Base-by-base conservation (phyloP, 129 eudicot genomes). In the Glebionis coronaria region DNA sequence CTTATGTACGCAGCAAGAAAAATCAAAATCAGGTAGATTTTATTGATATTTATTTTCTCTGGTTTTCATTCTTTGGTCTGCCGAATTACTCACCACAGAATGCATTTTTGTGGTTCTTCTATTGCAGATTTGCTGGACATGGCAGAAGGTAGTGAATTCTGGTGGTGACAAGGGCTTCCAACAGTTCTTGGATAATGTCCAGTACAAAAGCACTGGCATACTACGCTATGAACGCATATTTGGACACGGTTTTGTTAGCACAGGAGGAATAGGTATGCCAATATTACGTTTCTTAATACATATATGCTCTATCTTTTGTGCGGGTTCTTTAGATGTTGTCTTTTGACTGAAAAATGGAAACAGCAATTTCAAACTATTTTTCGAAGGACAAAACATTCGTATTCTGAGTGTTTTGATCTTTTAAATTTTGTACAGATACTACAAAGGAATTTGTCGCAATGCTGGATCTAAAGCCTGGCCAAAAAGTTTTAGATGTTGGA, bases 401-500 rank as follows among this genome's bases (percentile, higher is more conserved):
- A 35, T 49, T 49, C 54, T 49, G 18, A 49, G 14, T 14, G 1
- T 57, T 4, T 11, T 57, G 18, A 23, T 56, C 14, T 12, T 23
- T 56, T n/a, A 7, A 58, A 28, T 58, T 13, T 13, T 58, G 44
- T 13, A 58, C 95, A 94, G 99, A 94, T 9, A 94, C 99, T 40
- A 94, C 99, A 25, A 84, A 79, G 69, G 99, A 94, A 73, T 94
- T 94, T 83, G 97, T 89, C 25, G 84, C 72, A 49, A 77, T 67
- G 71, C 75, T 94, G 80, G 95, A 90, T 78, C 92, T 94, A 60
- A 75, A 89, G 82, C 90, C 95, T 4, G 97, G 99, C n/a, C 94
- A 90, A 79, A 94, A 87, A 67, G 99, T 94, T 46, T 77, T 94
- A 20, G 99, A 94, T 69, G 99, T 94, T 50, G 99, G 99, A 40